Percentiles rank a stretch among this genome's conserved stretches.
phyloP scores from a whole-genome alignment of 2,329 filamentous ascomycete species.

The Hypoxylon sp. region DNA sequence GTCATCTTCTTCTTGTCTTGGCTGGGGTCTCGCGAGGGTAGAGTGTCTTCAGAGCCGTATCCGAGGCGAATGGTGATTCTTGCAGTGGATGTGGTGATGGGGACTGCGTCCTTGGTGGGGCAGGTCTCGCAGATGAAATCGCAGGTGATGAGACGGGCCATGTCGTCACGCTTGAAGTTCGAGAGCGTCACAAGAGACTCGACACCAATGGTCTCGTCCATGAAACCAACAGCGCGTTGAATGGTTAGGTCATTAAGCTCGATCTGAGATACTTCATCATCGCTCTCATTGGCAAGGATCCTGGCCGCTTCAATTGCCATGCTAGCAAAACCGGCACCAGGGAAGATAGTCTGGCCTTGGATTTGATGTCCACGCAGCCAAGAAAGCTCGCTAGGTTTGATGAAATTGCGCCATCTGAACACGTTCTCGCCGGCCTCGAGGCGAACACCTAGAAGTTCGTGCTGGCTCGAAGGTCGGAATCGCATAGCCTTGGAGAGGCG shows the following conservation, averaged over 20 bases:
- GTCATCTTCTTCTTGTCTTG: constrained; percentile 39
- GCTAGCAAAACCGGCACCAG: constrained; percentile 46
- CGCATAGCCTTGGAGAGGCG: constrained; percentile 25
- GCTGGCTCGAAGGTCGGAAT: constrained; percentile 6
- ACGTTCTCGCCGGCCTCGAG: constrained; percentile 37
- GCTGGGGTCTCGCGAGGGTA: constrained; percentile 23
- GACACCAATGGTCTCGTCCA: constrained; percentile 41
- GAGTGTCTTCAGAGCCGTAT: constrained; percentile 36
- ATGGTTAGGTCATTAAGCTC: constrained; percentile 42
- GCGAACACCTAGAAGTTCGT: constrained; percentile 26
- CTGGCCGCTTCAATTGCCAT: constrained; percentile 45
- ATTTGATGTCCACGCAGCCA: constrained; percentile 46
- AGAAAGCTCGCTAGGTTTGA: constrained; percentile 23
- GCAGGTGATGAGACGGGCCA: constrained; percentile 14
- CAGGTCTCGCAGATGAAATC: constrained; percentile 27
- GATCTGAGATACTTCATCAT: constrained; percentile 35
- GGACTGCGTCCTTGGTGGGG: constrained; percentile 40
- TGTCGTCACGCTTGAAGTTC: constrained; percentile 25
- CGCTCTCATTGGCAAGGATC: constrained; percentile 14
- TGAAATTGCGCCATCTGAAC: constrained; percentile 34
- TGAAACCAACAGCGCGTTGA: constrained; percentile 40
- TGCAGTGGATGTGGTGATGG: constrained; percentile 42
- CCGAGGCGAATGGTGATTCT: constrained; percentile 42
- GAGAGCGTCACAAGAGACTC: constrained; percentile 48
- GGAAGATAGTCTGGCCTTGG: constrained; percentile 46